Conservation (phyloP, 176 grass and related monocot species). For the Miscanthus lutarioriparius region DNA sequence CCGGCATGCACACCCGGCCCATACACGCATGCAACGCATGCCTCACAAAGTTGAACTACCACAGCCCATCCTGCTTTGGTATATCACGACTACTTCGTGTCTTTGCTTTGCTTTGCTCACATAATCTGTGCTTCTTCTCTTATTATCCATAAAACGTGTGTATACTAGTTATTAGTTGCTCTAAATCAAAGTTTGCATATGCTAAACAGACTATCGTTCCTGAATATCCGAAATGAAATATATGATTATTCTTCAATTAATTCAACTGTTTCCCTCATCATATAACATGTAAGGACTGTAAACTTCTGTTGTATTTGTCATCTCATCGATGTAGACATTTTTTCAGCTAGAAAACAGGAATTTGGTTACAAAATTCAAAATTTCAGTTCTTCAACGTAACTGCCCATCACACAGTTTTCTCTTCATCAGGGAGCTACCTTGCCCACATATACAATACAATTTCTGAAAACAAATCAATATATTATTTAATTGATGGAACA, state of each 20-base stretch:
- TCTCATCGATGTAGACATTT: not conserved
- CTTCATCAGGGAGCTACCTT: not conserved
- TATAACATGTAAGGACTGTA: not conserved
- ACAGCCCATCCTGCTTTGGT: conserved; percentile 30
- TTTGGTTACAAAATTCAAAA: no score
- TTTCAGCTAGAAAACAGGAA: not conserved
- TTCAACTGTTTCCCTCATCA: not conserved
- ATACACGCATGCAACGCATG: conserved; percentile 17
- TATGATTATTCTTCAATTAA: not conserved
- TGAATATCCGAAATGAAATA: not conserved
- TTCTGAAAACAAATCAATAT: conserved; percentile 6
- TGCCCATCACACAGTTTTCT: not conserved
- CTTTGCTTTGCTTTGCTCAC: conserved; percentile 25
- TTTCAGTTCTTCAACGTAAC: not conserved
- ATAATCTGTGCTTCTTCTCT: conserved; percentile 13
- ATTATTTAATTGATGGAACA: conserved; percentile 8
- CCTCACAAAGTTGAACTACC: conserved; percentile 22
- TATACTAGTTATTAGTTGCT: not conserved
- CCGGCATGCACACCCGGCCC: conserved; percentile 17
- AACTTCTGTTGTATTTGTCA: not conserved
- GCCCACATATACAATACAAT: not conserved
- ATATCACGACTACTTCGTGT: conserved; percentile 46
- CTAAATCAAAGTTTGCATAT: not conserved
- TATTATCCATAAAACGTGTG: not conserved
- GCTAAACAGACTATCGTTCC: not conserved